Conservation (phyloP, 768 basidiomycete genomes). For the Tulasnella sp. region DNA sequence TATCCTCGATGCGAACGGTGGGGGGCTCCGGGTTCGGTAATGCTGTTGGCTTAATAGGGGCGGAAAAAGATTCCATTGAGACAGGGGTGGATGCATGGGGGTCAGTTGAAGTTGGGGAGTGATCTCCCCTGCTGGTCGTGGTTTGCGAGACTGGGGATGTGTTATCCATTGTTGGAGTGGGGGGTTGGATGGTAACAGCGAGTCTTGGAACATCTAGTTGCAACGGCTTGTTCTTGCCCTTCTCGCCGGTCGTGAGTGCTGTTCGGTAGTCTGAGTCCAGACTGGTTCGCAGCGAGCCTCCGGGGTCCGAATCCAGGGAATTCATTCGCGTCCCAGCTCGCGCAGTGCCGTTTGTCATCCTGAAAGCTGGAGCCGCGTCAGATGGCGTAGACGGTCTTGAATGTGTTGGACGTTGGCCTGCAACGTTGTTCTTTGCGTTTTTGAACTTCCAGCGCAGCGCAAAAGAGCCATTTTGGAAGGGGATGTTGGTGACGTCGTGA, state of each 20-base stretch:
- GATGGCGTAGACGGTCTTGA: slow-evolving; percentile 22
- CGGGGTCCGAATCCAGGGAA: slow-evolving; percentile 35
- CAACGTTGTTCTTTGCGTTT: slow-evolving; percentile 40
- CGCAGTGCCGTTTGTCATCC: not conserved
- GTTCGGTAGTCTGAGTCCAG: not conserved
- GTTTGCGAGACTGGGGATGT: slow-evolving; percentile 7
- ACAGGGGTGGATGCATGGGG: slow-evolving; percentile 10
- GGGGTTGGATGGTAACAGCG: slow-evolving; percentile 25
- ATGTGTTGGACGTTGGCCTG: slow-evolving; percentile 34
- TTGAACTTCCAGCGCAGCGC: slow-evolving; percentile 69
- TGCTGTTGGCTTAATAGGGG: not conserved
- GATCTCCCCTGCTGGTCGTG: slow-evolving; percentile 9
- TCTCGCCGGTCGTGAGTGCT: slow-evolving; percentile 27
- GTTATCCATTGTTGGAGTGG: not conserved
- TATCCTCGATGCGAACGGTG: slow-evolving; percentile 12
- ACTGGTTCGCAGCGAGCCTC: not conserved
- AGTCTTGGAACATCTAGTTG: slow-evolving; percentile 34
- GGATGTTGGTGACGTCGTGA: slow-evolving; percentile 67
- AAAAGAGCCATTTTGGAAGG: slow-evolving; percentile 68
- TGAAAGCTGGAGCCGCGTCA: slow-evolving; percentile 33
- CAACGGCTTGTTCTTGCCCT: slow-evolving; percentile 29
- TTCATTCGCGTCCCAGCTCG: slow-evolving; percentile 27
- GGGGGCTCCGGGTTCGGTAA: slow-evolving; percentile 10
- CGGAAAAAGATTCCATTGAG: slow-evolving; percentile 29
- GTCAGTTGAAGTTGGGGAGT: slow-evolving; percentile 23